Base-by-base conservation (phyloP, 2,329 filamentous ascomycete species). In the Graphilbum sp. region DNA sequence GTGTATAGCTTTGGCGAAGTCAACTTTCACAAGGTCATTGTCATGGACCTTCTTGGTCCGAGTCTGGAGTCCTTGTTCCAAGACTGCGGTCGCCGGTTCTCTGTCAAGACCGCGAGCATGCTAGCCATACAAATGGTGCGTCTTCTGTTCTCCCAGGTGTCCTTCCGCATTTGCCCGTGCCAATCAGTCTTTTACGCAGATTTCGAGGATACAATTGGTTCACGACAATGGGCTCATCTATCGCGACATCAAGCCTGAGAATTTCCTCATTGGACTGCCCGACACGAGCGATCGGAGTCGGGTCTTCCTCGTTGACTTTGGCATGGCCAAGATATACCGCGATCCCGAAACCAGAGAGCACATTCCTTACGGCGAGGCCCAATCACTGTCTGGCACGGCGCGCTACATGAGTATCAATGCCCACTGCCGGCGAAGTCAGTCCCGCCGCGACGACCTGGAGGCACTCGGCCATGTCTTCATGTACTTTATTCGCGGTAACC, bases 361-460 rank as follows among this genome's bases (percentile, higher is more conserved):
- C 61, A 96, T 96, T 49, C 86, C 90, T 10, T 96, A 95, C 58
- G 75, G 88, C 52, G 90, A 96, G 63, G 75, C 90, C 49, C 96
- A 96, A 63, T 94, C 88, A 3, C 66, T 98, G 41, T 96, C 88
- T 3, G 90, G 90, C 45, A 98, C 90, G 41, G 90, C 90, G 45
- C 76, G 90, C 56, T 98, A 98, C 61, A 96, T 96, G 90, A 93
- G 85, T 63, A 96, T 98, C 73, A 98, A 98, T 62, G 96, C 90
- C 39, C 90, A 98, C 68, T 63, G 96, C 48, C 90, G 90, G 37
- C 77, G 88, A 43, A 90, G 95, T 57, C 90, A 96, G 58, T 96
- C 88, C 39, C 78, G 90, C 56, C 72, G 90, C 60, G 90, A 98
- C 58, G 90, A 98, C 57, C 67, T 98, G 42, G 90, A 98, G 61